A percentile compares a stretch with the other conserved stretches of the same genome.
Evolutionary conservation across 129 eudicot species (phyloP).

Genomic region (Flaveria sonorensis): DNA sequence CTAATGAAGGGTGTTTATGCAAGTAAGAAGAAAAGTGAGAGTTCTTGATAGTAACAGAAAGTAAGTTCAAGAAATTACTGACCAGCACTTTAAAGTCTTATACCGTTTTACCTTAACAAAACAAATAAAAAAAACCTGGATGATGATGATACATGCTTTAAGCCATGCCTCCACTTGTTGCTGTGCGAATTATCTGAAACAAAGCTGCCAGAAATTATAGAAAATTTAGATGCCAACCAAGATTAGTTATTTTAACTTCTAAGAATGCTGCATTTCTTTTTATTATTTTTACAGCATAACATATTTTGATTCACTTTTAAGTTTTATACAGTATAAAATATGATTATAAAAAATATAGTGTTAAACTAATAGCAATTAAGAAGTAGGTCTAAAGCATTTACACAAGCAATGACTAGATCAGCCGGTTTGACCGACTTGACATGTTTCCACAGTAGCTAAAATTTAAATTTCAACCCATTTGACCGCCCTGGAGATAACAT

Average conservation of each 20-base stretch:
- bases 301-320: not conserved
- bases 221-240: not conserved
- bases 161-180: slow-evolving; percentile 70
- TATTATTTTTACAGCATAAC: too few relatives aligned
- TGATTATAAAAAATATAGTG: not conserved
- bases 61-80: not conserved
- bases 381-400: not conserved
- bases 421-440: not conserved
- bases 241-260: not conserved
- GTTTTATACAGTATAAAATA: not conserved
- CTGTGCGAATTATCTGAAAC: slow-evolving; percentile 66
- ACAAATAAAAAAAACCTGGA: slow-evolving; percentile 10
- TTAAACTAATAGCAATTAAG: not conserved
- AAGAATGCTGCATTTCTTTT: too few relatives aligned
- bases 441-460: not conserved
- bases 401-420: not conserved
- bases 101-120: not conserved
- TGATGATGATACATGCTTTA: slow-evolving; percentile 18
- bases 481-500: not conserved
- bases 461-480: not conserved
- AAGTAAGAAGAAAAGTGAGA: not conserved
- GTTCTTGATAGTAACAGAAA: not conserved
- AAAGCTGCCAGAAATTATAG: slow-evolving; percentile 46
- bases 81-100: not conserved
- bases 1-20: not conserved